These are phyloP conservation scores for Claviceps humidiphila DNA, from an alignment of 2,329 filamentous ascomycete species.

Conservation along the genomic window DNA sequence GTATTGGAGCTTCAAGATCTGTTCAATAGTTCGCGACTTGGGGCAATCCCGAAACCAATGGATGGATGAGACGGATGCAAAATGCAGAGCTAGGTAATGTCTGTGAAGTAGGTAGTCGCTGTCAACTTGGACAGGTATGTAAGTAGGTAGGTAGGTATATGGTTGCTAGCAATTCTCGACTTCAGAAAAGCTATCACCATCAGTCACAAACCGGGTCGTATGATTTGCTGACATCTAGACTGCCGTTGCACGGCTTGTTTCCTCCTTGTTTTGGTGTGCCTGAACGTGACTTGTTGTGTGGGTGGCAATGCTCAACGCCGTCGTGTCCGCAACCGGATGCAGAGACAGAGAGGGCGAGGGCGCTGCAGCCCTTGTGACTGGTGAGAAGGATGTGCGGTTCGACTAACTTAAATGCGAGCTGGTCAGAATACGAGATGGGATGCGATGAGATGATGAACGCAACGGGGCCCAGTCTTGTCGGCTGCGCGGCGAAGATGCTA, in stretches of 20 bases:
- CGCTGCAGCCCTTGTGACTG: conserved; percentile 1
- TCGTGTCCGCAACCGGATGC: neutral
- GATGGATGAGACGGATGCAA: neutral
- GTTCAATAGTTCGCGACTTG: neutral
- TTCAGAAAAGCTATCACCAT: neutral
- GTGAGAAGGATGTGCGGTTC: neutral
- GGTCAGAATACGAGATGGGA: conserved; percentile 6
- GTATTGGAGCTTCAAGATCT: neutral
- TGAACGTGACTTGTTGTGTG: conserved; percentile 1
- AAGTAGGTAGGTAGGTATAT: neutral
- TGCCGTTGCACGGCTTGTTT: neutral
- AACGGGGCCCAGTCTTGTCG: neutral
- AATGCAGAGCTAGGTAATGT: neutral
- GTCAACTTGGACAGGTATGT: neutral
- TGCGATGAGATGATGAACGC: neutral
- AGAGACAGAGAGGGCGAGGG: neutral
- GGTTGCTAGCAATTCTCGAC: neutral
- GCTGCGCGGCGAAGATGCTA: neutral
- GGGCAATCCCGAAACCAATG: neutral
- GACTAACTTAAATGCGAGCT: neutral
- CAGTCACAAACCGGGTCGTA: neutral
- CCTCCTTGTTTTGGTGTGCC: neutral
- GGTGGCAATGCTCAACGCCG: conserved; percentile 1
- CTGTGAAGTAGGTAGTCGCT: neutral
- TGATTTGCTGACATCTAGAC: neutral